A percentile compares a stretch with the other conserved stretches of the same genome.
phyloP scores from a whole-genome alignment of 2,329 filamentous ascomycete species.

The Penicillium sp. region DNA sequence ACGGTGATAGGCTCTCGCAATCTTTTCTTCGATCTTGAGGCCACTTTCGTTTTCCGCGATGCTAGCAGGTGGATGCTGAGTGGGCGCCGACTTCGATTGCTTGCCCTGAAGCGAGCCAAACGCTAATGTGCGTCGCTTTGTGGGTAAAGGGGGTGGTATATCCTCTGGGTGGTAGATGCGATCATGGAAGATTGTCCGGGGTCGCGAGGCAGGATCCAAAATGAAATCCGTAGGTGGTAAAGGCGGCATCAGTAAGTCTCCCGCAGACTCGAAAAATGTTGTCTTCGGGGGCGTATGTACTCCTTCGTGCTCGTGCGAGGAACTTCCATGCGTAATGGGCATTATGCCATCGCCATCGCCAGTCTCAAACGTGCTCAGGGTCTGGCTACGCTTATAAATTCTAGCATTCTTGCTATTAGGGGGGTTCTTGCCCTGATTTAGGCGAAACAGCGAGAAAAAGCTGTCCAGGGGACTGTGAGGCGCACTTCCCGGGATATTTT shows the following conservation, averaged over 20 bases:
- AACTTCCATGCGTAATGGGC: slow-evolving; percentile 51
- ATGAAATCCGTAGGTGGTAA: slow-evolving; percentile 79
- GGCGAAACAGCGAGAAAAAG: slow-evolving; percentile 74
- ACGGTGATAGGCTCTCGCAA: slow-evolving; percentile 89
- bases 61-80: slow-evolving; percentile 16
- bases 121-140: slow-evolving; percentile 44
- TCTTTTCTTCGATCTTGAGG: slow-evolving; percentile 97
- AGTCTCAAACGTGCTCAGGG: slow-evolving; percentile 49
- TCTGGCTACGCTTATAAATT: slow-evolving; percentile 78
- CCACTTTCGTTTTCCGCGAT: slow-evolving; percentile 30
- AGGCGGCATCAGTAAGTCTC: slow-evolving; percentile 87
- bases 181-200: slow-evolving; percentile 94
- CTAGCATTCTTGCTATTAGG: slow-evolving; percentile 51
- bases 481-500: slow-evolving; percentile 26
- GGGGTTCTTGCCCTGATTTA: slow-evolving; percentile 54
- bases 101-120: slow-evolving; percentile 26
- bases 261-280: slow-evolving; percentile 91
- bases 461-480: slow-evolving; percentile 57
- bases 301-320: slow-evolving; percentile 49
- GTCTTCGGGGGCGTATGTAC: slow-evolving; percentile 79
- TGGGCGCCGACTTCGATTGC: slow-evolving; percentile 14
- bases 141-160: slow-evolving; percentile 73
- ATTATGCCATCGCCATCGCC: slow-evolving; percentile 17
- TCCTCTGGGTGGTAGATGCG: slow-evolving; percentile 91
- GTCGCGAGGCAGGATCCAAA: slow-evolving; percentile 75